Base-by-base conservation (phyloP, 2,329 filamentous ascomycete genomes). In the Dendryphion nanum region DNA sequence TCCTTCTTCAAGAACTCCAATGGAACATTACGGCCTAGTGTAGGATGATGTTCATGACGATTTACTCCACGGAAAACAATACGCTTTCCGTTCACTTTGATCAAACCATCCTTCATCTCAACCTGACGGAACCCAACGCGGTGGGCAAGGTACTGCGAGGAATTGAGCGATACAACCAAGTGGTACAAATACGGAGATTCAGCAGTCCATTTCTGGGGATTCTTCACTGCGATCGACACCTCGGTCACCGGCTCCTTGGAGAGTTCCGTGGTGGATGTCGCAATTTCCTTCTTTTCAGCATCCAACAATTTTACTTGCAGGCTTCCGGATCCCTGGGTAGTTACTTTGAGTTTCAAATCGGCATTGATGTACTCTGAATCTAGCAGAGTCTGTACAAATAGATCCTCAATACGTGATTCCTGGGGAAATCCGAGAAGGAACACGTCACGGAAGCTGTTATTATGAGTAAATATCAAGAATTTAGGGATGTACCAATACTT, bases 1-100 rank as follows among this genome's bases (percentile, higher is more conserved):
- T 87, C 83, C 12, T 70, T 62, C 45, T 75, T 74, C 53, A 85
- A 76, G 17, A 77, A 83, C 2, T 82, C 77, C 5, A 77, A 61
- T 0, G 82, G 81, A 0, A 86, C 80, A 1, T 81, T 74, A 0
- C 83, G 78, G 3, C 83, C 83, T 18, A 74, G 74, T 8, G 67
- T 64, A 0, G 81, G 81, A 50, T 87, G 82, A 50, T 88, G 83
- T 40, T 88, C 84, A 51, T 87, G 84, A 13, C 83, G 70, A 57
- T 86, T 86, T 13, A 80, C 78, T 13, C 83, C 83, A 18, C 78
- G 74, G 45, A 87, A 71, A 2, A 78, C 71, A 34, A 86, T 73
- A 1, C 76, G 68, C 18, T 71, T 69, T 4, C 82, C 82, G 40
- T 86, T 86, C 47, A 86, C 80, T 17, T 70, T 70, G 48, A 84